Base-by-base conservation (phyloP, 2,329 filamentous ascomycete genomes). In the Epichloe glyceriae region DNA sequence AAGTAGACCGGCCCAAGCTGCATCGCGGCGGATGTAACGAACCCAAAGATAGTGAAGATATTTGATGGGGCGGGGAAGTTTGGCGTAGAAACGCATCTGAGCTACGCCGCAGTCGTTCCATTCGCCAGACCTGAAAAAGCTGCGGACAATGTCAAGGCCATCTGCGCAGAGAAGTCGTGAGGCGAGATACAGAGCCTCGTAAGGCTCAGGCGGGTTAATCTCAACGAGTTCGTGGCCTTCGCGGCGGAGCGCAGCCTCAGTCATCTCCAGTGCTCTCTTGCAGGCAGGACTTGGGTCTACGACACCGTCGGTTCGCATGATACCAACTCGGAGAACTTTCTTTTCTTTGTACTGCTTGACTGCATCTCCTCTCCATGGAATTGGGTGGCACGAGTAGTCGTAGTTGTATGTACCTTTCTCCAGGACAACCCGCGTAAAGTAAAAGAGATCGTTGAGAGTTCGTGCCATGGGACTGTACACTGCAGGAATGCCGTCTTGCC, bases 401-500 rank as follows among this genome's bases (percentile, higher is more conserved):
- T 94, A 95, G 53, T 78, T 83, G 90, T 90, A 96, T 0, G 89
- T 88, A 67, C 86, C 73, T 82, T 93, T 91, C 47, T 79, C 70
- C 50, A 96, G 78, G 50, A 96, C 71, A 7, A 81, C 78, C 49
- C 82, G 80, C 3, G 87, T 86, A 65, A 96, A 96, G 69, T 95
- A 95, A 1, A 76, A 77, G 54, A 96, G 70, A 62, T 96, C 90
- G 55, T 82, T 78, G 52, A 95, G 68, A 0, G 89, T 95, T 49
- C 89, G 78, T 3, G 90, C 80, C 91, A 97, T 96, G 5, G 90
- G 90, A 52, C 86, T 91, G 68, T 90, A 95, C 19, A 95, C 88
- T 55, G 85, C 87, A 1, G 88, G 82, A 34, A 96, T 82, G 0
- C 89, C 90, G 63, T 96, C 91, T 64, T 96, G 89, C 0, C 91